Percentiles rank a stretch among this genome's conserved stretches.
Evolutionary conservation across 148 eudicot genomes (phyloP).

Genomic region (Heliosperma pusillum): DNA sequence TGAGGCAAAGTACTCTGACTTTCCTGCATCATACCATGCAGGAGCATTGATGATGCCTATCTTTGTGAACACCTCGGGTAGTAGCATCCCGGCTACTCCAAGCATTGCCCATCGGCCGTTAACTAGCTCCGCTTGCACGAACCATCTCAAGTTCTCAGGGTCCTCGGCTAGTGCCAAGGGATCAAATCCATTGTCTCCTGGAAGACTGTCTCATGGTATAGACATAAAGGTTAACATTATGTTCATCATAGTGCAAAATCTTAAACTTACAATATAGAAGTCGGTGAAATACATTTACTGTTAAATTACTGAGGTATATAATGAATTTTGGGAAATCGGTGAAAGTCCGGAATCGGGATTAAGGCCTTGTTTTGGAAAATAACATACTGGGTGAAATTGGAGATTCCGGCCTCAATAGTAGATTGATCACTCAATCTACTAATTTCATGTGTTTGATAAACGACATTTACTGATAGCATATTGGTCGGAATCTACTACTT

Average conservation of each 20-base stretch:
- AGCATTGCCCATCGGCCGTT: conserved; percentile 97
- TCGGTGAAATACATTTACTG: too few relatives aligned
- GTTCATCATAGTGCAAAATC: not conserved
- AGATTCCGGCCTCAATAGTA: too few relatives aligned
- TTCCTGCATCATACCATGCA: conserved; percentile 89
- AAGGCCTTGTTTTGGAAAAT: too few relatives aligned
- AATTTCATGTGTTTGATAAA: too few relatives aligned
- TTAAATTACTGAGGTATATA: too few relatives aligned
- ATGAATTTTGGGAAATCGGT: too few relatives aligned
- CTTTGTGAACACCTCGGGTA: conserved; percentile 83
- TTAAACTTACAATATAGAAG: not conserved
- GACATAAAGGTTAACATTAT: not conserved
- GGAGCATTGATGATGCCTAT: conserved; percentile 76
- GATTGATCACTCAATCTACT: too few relatives aligned
- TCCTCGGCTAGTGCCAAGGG: conserved; percentile 93
- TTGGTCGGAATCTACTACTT: too few relatives aligned
- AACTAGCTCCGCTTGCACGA: conserved; percentile 89
- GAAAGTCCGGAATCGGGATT: too few relatives aligned
- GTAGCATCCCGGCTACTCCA: conserved; percentile 89
- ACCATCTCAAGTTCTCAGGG: conserved; percentile 91
- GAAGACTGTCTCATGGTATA: conserved; percentile 45
- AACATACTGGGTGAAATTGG: too few relatives aligned
- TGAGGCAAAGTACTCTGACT: conserved; percentile 85
- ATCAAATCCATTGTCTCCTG: conserved; percentile 98
- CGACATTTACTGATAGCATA: too few relatives aligned